A percentile compares a stretch with the other conserved stretches of the same genome.
phyloP scores from a whole-genome alignment of 2,329 filamentous ascomycete genomes.

The Beauveria australis region DNA sequence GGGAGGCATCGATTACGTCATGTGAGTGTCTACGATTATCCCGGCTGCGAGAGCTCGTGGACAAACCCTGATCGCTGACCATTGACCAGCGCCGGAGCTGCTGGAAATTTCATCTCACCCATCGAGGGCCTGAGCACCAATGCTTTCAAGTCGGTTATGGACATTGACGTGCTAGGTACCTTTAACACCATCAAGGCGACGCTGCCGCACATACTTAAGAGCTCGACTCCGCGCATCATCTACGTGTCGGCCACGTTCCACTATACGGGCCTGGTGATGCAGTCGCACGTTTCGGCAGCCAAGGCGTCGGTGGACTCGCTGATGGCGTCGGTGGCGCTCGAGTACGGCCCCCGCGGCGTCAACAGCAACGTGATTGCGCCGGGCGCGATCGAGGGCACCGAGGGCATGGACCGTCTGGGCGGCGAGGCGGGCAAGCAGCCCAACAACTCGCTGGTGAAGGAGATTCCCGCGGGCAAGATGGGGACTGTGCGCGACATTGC shows the following conservation, averaged over 20 bases:
- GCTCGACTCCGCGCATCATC: slow-evolving; percentile 72
- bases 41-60: too few species aligned
- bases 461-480: slow-evolving; percentile 65
- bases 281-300: slow-evolving; percentile 83
- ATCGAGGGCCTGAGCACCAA: slow-evolving; percentile 76
- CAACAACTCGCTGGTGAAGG: slow-evolving; percentile 26
- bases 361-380: slow-evolving; percentile 85
- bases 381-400: slow-evolving; percentile 77
- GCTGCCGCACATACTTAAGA: slow-evolving; percentile 69
- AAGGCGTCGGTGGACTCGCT: slow-evolving; percentile 89
- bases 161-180: slow-evolving; percentile 89
- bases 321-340: slow-evolving; percentile 69
- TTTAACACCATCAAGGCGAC: slow-evolving; percentile 95
- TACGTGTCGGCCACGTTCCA: slow-evolving; percentile 89
- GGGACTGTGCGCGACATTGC: slow-evolving; percentile 82
- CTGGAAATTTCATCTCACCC: slow-evolving; percentile 89
- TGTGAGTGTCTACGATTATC: slow-evolving; percentile 44
- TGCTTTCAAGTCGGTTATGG: slow-evolving; percentile 90
- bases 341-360: slow-evolving; percentile 81
- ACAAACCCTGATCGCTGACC: neutral
- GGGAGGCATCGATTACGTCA: slow-evolving; percentile 84
- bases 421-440: slow-evolving; percentile 25
- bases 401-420: slow-evolving; percentile 62
- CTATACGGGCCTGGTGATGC: slow-evolving; percentile 77
- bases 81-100: slow-evolving; percentile 70